These are phyloP conservation scores for Mortierella sp. DNA, from an alignment of 371 early-diverging fungal species.

Conservation along the genomic window DNA sequence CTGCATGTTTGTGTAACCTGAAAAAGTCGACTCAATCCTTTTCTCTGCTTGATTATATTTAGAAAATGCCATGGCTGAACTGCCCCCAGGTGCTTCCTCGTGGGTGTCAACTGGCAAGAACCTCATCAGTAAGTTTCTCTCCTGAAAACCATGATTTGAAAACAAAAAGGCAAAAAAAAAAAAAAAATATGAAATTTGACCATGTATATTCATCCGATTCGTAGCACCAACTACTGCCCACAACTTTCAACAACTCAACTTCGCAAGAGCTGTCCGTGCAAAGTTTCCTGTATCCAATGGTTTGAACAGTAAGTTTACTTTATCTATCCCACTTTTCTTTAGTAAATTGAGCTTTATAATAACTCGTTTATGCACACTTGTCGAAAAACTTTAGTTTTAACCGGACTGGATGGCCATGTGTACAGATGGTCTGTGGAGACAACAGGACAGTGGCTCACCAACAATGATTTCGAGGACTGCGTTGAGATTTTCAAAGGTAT, in stretches of 20 bases:
- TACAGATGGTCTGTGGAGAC: conserved; percentile 51
- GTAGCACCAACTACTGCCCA: conserved; percentile 36
- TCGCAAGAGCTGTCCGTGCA: conserved; percentile 32
- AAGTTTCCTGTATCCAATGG: conserved; percentile 29
- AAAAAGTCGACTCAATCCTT: no score
- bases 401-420: conserved; percentile 34
- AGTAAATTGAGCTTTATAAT: no score
- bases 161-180: neutral
- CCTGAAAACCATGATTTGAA: neutral
- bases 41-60: neutral
- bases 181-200: neutral
- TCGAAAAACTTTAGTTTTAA: conserved; percentile 12
- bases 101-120: conserved; percentile 64
- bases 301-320: conserved; percentile 22
- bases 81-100: conserved; percentile 57
- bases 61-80: conserved; percentile 56
- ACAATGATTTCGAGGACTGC: conserved; percentile 52
- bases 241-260: conserved; percentile 36
- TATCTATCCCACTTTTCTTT: no score
- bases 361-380: no score
- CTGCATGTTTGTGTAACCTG: no score
- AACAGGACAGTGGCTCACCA: conserved; percentile 45
- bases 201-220: neutral
- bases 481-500: conserved; percentile 49
- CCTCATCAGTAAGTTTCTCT: conserved; percentile 59